phyloP scores from a whole-genome alignment of 805 yeast genomes.

The Kuraishia floccosa region DNA sequence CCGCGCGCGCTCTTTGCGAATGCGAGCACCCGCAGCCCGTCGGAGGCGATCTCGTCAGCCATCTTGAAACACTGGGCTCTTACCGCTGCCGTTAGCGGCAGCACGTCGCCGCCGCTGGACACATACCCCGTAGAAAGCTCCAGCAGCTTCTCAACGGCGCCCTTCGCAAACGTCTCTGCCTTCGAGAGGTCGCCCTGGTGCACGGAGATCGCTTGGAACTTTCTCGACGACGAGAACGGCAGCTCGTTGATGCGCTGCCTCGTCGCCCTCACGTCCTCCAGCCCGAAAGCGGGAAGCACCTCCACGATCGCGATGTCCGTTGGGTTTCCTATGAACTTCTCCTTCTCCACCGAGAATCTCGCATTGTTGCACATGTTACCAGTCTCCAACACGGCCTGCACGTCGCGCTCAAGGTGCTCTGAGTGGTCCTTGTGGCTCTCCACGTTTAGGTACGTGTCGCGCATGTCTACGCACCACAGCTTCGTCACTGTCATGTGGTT shows the following conservation, averaged over 20 bases:
- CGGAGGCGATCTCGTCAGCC: conserved; percentile 58
- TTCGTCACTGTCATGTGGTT: conserved; percentile 86
- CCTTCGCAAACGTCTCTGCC: conserved; percentile 64
- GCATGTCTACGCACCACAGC: conserved; percentile 65
- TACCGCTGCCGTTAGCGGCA: conserved; percentile 43
- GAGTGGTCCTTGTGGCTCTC: conserved; percentile 32
- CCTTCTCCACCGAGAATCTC: conserved; percentile 54
- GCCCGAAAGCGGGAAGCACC: conserved; percentile 54
- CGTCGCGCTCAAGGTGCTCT: conserved; percentile 40
- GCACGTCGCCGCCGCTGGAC: conserved; percentile 46
- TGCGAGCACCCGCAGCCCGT: conserved; percentile 80
- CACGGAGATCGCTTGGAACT: conserved; percentile 79
- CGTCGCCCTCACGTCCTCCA: conserved; percentile 58
- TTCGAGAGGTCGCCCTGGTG: conserved; percentile 48
- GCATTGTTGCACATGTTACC: conserved; percentile 75
- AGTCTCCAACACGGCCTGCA: conserved; percentile 42
- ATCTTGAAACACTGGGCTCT: conserved; percentile 36
- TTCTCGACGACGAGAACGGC: conserved; percentile 77
- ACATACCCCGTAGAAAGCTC: conserved; percentile 47
- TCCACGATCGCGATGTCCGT: conserved; percentile 89
- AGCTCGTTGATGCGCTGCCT: conserved; percentile 55
- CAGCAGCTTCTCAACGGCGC: conserved; percentile 76
- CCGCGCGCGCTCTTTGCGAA: conserved; percentile 45
- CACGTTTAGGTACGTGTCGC: conserved; percentile 22
- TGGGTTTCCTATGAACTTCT: conserved; percentile 79